These are phyloP conservation scores for Aspergillus latus DNA, from an alignment of 2,329 filamentous ascomycete genomes.

Conservation along the genomic window DNA sequence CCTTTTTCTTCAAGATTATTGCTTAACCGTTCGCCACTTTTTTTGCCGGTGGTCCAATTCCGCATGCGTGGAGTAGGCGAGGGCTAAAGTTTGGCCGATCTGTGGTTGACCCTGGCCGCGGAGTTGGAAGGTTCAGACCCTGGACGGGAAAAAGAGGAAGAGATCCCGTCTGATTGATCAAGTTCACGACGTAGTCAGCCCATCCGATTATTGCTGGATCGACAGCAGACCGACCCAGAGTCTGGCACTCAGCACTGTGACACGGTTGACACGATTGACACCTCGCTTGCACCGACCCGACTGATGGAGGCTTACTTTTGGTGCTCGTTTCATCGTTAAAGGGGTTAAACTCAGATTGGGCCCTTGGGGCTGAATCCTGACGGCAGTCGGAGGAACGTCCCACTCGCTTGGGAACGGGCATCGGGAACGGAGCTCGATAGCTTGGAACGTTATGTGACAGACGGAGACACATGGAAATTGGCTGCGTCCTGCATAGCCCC, in stretches of 20 bases:
- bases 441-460: background rate
- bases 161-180: background rate
- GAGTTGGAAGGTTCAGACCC: background rate
- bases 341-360: slow-evolving; percentile 6
- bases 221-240: background rate
- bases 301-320: background rate
- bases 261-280: background rate
- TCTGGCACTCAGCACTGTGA: background rate
- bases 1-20: slow-evolving; percentile 5
- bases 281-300: slow-evolving; percentile 8
- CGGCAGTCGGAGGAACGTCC: background rate
- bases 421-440: background rate
- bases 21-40: background rate
- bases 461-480: background rate
- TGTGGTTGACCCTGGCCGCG: slow-evolving; percentile 6
- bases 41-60: background rate
- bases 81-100: slow-evolving; percentile 6
- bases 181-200: no score
- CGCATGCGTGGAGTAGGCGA: background rate
- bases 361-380: slow-evolving; percentile 1
- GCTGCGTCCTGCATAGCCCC: background rate
- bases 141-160: background rate
- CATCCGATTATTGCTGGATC: background rate
- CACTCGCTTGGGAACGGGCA: slow-evolving; percentile 3
- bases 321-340: background rate